Evolutionary conservation across 306 rosid species (phyloP).

Genomic region (Dalbergia oliveri): DNA sequence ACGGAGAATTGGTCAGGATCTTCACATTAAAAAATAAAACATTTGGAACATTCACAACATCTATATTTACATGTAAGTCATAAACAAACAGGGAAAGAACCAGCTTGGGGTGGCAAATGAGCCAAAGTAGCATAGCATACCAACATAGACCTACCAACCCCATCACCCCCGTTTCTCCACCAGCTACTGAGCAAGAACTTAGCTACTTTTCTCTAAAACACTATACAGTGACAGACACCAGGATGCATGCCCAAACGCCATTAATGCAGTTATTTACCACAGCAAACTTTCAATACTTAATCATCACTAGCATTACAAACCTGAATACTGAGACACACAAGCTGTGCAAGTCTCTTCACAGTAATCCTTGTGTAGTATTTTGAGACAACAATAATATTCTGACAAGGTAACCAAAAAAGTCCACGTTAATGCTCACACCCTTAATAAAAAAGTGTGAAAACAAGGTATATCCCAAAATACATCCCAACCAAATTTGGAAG

Average conservation of each 20-base stretch:
- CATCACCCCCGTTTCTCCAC: neutral
- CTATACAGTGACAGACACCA: neutral
- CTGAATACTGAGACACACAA: conserved; percentile 73
- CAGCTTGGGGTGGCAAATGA: conserved; percentile 17
- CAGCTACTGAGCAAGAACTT: neutral
- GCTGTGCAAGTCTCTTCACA: conserved; percentile 75
- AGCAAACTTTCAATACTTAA: neutral
- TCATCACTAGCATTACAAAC: conserved; percentile 49
- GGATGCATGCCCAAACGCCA: conserved; percentile 15
- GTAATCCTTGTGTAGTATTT: conserved; percentile 69
- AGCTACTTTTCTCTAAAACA: conserved; percentile 7
- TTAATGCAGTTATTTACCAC: conserved; percentile 20
- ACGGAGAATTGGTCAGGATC: conserved; percentile 10
- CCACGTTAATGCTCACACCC: conserved; percentile 12
- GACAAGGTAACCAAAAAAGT: conserved; percentile 34
- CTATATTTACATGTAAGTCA: conserved; percentile 24
- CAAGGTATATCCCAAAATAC: conserved; percentile 33
- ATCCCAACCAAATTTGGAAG: conserved; percentile 11
- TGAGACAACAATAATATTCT: conserved; percentile 87
- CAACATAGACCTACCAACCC: neutral
- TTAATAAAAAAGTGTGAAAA: conserved; percentile 22
- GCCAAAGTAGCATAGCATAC: conserved; percentile 22
- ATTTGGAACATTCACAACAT: neutral
- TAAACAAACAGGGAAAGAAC: conserved; percentile 14
- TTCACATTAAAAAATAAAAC: neutral